Conservation (phyloP, 495 filamentous ascomycete species). For the Elaphomyces granulatus region DNA sequence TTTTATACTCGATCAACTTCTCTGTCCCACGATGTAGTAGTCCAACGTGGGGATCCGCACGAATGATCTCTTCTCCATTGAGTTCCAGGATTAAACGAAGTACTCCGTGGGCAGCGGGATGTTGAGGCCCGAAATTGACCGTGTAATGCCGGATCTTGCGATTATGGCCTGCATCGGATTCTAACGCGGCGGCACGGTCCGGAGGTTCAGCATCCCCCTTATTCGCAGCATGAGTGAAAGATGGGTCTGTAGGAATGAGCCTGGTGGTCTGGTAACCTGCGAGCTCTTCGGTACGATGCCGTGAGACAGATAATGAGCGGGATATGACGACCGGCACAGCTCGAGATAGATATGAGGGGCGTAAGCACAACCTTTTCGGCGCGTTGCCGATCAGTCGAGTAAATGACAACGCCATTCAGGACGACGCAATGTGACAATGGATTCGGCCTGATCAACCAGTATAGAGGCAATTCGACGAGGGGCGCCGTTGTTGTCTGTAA, state of each 20-base stretch:
- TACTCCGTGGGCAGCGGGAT: conserved; percentile 98
- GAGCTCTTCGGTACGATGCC: conserved; percentile 42
- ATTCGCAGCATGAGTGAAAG: conserved; percentile 39
- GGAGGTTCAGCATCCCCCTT: conserved; percentile 26
- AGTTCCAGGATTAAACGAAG: conserved; percentile 93
- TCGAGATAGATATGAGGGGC: conserved; percentile 29
- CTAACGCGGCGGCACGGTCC: conserved; percentile 30
- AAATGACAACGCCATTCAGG: conserved; percentile 53
- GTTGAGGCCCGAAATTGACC: conserved; percentile 98
- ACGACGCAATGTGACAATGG: conserved; percentile 4
- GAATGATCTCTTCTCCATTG: conserved; percentile 94
- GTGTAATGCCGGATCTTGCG: conserved; percentile 98
- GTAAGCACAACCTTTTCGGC: conserved; percentile 49
- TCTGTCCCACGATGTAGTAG: conserved; percentile 94
- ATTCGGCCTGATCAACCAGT: background rate
- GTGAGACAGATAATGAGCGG: conserved; percentile 54
- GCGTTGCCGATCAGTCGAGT: conserved; percentile 47
- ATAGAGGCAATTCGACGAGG: background rate
- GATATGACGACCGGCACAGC: conserved; percentile 27
- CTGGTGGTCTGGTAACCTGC: conserved; percentile 44
- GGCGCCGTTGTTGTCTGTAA: background rate
- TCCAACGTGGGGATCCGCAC: conserved; percentile 93
- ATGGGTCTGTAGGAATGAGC: conserved; percentile 43
- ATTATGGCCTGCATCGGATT: conserved; percentile 40
- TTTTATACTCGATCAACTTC: conserved; percentile 99